Percentiles rank a stretch among this genome's conserved stretches.
phyloP scores from a whole-genome alignment of 148 eudicot species.

The Camellia granthamiana region DNA sequence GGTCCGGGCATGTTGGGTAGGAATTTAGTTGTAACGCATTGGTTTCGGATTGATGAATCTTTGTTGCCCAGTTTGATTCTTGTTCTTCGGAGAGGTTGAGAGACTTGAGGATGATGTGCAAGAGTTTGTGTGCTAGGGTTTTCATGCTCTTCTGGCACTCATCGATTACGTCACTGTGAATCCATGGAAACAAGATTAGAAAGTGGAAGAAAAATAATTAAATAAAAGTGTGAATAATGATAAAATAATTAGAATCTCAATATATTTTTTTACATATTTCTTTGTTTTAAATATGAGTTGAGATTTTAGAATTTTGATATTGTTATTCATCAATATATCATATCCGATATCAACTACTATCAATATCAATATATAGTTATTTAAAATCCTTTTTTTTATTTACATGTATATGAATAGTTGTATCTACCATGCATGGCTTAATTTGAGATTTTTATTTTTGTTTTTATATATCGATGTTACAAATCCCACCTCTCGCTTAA shows the following conservation, averaged over 20 bases:
- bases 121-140: constrained; percentile 36
- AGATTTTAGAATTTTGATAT: no score
- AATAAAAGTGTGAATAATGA: background rate
- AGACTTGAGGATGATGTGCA: constrained; percentile 37
- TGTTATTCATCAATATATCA: no score
- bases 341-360: no score
- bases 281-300: no score
- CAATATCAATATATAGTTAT: no score
- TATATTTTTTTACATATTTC: no score
- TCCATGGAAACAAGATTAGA: background rate
- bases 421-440: background rate
- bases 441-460: background rate
- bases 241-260: no score
- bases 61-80: constrained; percentile 15
- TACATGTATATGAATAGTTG: background rate
- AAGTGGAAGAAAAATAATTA: background rate
- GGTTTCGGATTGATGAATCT: constrained; percentile 16
- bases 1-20: constrained; percentile 67
- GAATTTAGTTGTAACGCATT: constrained; percentile 65
- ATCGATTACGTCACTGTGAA: constrained; percentile 51
- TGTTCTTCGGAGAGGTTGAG: constrained; percentile 34
- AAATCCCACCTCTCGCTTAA: no score
- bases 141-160: constrained; percentile 51
- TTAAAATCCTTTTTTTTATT: background rate
- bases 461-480: no score